Evolutionary conservation across 164 flowering plant species (phyloP).

Genomic region (Nelumbo lutea): DNA sequence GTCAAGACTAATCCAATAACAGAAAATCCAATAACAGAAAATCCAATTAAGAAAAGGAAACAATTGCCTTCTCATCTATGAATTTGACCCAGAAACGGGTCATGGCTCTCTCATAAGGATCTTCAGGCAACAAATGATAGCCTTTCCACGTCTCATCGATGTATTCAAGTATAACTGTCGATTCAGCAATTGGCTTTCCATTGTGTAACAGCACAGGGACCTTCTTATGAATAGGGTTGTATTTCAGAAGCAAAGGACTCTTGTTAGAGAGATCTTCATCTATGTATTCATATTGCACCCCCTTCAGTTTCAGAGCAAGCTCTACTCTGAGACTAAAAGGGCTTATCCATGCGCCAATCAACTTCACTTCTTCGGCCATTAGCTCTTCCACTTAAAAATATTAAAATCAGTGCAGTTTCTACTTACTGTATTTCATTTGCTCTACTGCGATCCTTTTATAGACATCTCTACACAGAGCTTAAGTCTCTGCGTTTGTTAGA

Average conservation of each 20-base stretch:
- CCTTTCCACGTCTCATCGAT: not conserved
- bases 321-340: constrained; percentile 29
- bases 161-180: not conserved
- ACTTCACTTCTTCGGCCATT: constrained; percentile 24
- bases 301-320: constrained; percentile 33
- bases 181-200: constrained; percentile 24
- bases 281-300: constrained; percentile 22
- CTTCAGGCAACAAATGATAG: not conserved
- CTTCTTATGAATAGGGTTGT: not conserved
- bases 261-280: constrained; percentile 31
- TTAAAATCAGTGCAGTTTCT: too few relatives aligned
- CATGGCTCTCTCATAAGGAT: constrained; percentile 11
- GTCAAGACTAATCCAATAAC: not conserved
- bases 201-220: constrained; percentile 29
- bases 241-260: constrained; percentile 22
- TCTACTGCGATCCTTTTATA: too few relatives aligned
- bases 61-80: constrained; percentile 28
- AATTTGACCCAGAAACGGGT: constrained; percentile 39
- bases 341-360: constrained; percentile 21
- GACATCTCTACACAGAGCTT: too few relatives aligned
- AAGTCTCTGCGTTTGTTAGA: too few relatives aligned
- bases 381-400: too few relatives aligned
- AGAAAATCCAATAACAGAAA: not conserved
- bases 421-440: too few relatives aligned
- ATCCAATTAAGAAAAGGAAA: not conserved